These are phyloP conservation scores for Cutaneotrichosporon dermatis DNA, from an alignment of 1,284 basidiomycete species.

Conservation along the genomic window DNA sequence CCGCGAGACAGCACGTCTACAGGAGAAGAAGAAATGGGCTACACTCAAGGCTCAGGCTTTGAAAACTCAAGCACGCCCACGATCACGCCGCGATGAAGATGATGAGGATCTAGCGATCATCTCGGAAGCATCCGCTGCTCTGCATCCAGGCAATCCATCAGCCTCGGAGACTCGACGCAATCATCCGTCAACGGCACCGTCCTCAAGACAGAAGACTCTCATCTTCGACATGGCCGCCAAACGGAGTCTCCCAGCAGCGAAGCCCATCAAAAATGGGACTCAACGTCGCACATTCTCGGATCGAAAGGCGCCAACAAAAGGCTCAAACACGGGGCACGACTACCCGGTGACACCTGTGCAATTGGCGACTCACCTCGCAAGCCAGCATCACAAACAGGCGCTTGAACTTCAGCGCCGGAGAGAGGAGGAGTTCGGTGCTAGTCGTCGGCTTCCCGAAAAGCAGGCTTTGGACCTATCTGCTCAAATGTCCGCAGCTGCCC, in stretches of 20 bases:
- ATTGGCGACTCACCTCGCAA: not conserved
- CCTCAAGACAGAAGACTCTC: too few species aligned
- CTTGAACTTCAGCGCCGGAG: constrained; percentile 18
- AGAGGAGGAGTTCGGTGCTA: constrained; percentile 27
- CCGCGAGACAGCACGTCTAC: constrained; percentile 1
- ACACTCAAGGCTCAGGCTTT: constrained; percentile 3
- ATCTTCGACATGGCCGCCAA: too few species aligned
- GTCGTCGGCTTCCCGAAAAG: constrained; percentile 24
- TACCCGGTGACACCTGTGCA: not conserved
- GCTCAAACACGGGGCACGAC: not conserved
- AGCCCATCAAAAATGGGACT: too few species aligned
- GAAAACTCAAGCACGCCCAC: not conserved
- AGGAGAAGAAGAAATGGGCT: not conserved
- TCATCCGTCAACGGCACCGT: too few species aligned
- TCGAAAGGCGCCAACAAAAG: too few species aligned
- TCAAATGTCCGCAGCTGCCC: not conserved
- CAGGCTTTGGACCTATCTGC: constrained; percentile 14
- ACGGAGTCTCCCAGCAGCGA: too few species aligned
- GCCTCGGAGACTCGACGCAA: too few species aligned
- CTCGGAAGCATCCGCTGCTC: too few species aligned
- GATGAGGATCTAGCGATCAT: constrained; percentile 2
- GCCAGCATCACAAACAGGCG: not conserved
- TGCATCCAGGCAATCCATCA: too few species aligned
- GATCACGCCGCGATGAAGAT: constrained; percentile 3
- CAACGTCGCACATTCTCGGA: too few species aligned